Conservation (phyloP, 208 protist species). For the Leishmania tropica region DNA sequence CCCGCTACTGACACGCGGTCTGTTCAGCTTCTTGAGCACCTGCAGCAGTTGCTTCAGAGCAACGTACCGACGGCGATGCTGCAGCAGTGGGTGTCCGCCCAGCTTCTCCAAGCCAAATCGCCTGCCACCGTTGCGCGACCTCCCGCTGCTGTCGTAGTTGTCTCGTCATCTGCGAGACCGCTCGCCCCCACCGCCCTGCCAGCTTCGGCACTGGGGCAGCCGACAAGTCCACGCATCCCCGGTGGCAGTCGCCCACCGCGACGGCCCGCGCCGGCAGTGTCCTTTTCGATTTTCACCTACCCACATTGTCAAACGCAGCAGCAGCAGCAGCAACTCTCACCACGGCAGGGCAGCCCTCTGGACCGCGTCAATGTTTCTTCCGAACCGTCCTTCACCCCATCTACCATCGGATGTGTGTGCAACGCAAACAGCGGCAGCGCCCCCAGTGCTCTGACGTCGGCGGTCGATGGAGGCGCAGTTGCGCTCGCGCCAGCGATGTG, state of each 20-base stretch:
- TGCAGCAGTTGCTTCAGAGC: slow-evolving; percentile 27
- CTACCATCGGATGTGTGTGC: background rate
- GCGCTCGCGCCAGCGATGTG: background rate
- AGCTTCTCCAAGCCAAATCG: slow-evolving; percentile 15
- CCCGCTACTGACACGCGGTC: background rate
- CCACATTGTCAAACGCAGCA: background rate
- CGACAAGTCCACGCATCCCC: background rate
- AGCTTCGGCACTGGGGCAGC: background rate
- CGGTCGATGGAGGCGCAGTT: background rate
- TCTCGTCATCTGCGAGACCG: background rate
- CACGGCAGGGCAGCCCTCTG: background rate
- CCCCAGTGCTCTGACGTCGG: background rate
- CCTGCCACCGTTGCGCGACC: background rate
- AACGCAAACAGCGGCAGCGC: background rate
- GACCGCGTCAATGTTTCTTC: background rate
- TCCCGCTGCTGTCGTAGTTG: background rate
- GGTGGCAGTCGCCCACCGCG: background rate
- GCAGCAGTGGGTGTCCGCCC: slow-evolving; percentile 28
- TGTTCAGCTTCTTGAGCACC: slow-evolving; percentile 22
- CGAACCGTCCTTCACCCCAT: background rate
- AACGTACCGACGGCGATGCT: slow-evolving; percentile 10
- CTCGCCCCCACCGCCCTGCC: background rate
- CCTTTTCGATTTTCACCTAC: slow-evolving; percentile 14
- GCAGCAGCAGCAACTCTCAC: slow-evolving; percentile 1
- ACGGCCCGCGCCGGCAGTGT: slow-evolving; percentile 13